phyloP scores from a whole-genome alignment of 306 rosid genomes.

The Alnus rubra region DNA sequence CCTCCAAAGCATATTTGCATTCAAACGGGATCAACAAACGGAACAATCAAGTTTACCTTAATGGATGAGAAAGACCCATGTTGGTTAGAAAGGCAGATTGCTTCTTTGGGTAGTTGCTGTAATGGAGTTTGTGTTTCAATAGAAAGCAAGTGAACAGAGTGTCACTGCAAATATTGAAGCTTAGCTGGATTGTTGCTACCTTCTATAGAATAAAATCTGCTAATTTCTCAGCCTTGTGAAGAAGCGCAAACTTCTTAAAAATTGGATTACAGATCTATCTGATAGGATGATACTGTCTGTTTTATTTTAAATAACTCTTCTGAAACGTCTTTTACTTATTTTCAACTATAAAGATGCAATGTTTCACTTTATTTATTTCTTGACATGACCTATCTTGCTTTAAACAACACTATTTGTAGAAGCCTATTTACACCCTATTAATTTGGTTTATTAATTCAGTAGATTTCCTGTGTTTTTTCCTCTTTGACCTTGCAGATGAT shows the following conservation, averaged over 20 bases:
- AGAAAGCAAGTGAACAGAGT: not conserved
- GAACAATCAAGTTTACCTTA: not conserved
- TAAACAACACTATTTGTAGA: not conserved
- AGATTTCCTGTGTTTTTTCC: slow-evolving; percentile 2
- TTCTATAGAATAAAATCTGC: not conserved
- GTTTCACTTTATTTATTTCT: slow-evolving; percentile 7
- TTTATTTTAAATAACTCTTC: slow-evolving; percentile 10
- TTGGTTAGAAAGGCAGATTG: not conserved
- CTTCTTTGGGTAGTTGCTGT: slow-evolving; percentile 4
- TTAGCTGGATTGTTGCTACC: not conserved
- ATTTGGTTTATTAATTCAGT: slow-evolving; percentile 5
- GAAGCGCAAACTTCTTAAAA: not conserved
- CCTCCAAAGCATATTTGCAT: not conserved
- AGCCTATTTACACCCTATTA: not conserved
- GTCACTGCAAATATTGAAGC: not conserved
- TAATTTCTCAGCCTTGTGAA: not conserved
- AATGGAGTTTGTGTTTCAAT: not conserved
- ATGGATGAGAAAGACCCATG: not conserved
- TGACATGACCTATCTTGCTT: not conserved
- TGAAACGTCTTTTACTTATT: slow-evolving; percentile 3
- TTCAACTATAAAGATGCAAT: slow-evolving; percentile 2
- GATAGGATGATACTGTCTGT: not conserved
- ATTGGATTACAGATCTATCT: not conserved
- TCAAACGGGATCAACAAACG: not conserved
- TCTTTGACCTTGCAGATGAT: slow-evolving; percentile 54